These are phyloP conservation scores for Fusarium sp. DNA, from an alignment of 2,329 filamentous ascomycete species.

Conservation along the genomic window DNA sequence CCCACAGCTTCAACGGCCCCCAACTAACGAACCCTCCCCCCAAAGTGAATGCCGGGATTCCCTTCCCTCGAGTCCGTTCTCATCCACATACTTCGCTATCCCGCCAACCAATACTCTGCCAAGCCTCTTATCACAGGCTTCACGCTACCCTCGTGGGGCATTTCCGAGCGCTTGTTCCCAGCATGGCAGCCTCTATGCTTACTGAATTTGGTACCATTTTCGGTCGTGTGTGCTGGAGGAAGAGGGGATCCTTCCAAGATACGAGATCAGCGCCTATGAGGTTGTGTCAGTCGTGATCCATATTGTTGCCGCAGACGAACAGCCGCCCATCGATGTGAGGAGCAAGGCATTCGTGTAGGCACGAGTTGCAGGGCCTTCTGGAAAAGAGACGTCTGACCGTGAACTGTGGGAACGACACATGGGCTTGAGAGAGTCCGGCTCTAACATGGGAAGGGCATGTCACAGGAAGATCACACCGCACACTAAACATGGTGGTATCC, in stretches of 20 bases:
- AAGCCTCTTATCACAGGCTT: conserved; percentile 7
- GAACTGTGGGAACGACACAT: conserved; percentile 4
- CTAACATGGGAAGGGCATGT: background rate
- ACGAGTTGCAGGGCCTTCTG: conserved; percentile 7
- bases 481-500: conserved; percentile 8
- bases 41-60: background rate
- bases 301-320: background rate
- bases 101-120: conserved; percentile 8
- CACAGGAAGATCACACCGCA: conserved; percentile 3
- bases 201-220: conserved; percentile 1
- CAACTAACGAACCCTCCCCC: background rate
- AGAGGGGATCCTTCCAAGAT: conserved; percentile 6
- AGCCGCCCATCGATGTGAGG: background rate
- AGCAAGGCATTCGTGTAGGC: conserved; percentile 7
- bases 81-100: background rate
- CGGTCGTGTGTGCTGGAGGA: conserved; percentile 5
- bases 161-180: conserved; percentile 3
- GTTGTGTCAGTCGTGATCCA: background rate
- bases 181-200: background rate
- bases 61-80: background rate
- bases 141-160: background rate
- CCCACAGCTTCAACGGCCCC: background rate
- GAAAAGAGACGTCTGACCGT: conserved; percentile 2
- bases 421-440: background rate
- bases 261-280: conserved; percentile 6